Evolutionary conservation across 1,139 yeast genomes (phyloP), one percentile per base, ranked within the genome.

Genomic region (Kodamaea ohmeri): DNA sequence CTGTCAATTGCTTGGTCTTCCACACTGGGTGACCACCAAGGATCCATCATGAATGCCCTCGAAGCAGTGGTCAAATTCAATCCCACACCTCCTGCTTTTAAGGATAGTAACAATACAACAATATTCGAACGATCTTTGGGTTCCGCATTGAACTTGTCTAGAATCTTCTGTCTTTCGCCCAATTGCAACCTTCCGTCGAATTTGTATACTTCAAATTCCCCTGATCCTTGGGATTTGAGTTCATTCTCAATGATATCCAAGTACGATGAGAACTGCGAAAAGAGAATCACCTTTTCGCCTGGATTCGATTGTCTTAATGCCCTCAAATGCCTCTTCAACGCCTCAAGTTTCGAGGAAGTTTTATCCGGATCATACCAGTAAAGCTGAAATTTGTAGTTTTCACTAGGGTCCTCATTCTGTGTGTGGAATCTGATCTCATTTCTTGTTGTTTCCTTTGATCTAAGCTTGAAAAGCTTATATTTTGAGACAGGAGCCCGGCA

Each of bases 51-150:
- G 52, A 82, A 89, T 6, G 95, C 97, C 32, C 78, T 73, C 0
- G 87, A 83, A 0, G 97, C 96, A 34, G 83, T 78, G 0, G 96
- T 90, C 44, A 92, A 65, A 54, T 92, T 92, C 46, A 92, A 69
- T 0, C 98, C 98, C 6, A 90, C 96, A 4, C 97, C 97, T 13
- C 98, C 97, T 0, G 97, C 95, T 58, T 88, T 90, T 44, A 90
- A 65, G 1, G 96, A 85, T 25, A 92, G 61, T 15, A 90, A 63
- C 14, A 92, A 58, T 1, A 90, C 73, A 2, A 80, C 73, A 3
- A 80, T 61, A 37, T 65, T 65, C 12, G 56, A 49, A 21, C 53
- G 51, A 5, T 53, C 48, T 28, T 54, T 47, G 1, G 53, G 51
- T 31, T 65, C 63, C 8, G 49, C 47, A 34, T 60, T 55, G 55